A percentile compares a stretch with the other conserved stretches of the same genome.
Conservation (phyloP, 179 eudicot genomes). For the Nepenthes alata region DNA sequence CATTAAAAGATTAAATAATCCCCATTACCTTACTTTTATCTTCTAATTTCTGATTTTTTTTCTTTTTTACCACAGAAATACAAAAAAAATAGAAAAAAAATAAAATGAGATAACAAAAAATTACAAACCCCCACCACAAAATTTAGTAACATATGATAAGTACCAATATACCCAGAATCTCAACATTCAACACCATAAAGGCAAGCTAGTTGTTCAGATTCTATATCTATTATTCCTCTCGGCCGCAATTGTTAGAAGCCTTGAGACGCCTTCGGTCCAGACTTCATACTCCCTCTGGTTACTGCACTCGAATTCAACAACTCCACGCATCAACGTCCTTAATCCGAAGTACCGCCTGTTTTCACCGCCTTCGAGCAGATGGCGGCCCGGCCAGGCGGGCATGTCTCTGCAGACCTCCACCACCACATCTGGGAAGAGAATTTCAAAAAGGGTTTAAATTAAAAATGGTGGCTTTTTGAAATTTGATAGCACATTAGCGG, state of each 20-base stretch:
- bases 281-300: slow-evolving; percentile 68
- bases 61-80: too few relatives aligned
- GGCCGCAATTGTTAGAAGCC: slow-evolving; percentile 55
- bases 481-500: slow-evolving; percentile 12
- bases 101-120: too few relatives aligned
- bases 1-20: too few relatives aligned
- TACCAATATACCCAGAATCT: too few relatives aligned
- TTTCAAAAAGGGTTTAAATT: slow-evolving; percentile 5
- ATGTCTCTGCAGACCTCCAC: slow-evolving; percentile 68
- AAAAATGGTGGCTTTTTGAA: slow-evolving; percentile 32
- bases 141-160: too few relatives aligned
- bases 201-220: slow-evolving; percentile 11
- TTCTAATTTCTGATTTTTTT: too few relatives aligned
- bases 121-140: too few relatives aligned
- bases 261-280: slow-evolving; percentile 88
- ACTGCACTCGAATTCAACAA: slow-evolving; percentile 87
- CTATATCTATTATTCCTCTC: slow-evolving; percentile 39
- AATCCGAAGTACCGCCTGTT: slow-evolving; percentile 68
- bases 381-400: slow-evolving; percentile 93
- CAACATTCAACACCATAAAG: too few relatives aligned
- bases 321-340: slow-evolving; percentile 63
- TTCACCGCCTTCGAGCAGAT: slow-evolving; percentile 76
- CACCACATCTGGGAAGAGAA: slow-evolving; percentile 49
- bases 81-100: too few relatives aligned
- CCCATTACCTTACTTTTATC: too few relatives aligned